Percentiles rank a stretch among this genome's conserved stretches.
These are phyloP conservation scores for Apiospora phragmitis DNA, from an alignment of 2,329 filamentous ascomycete species.

Conservation along the genomic window DNA sequence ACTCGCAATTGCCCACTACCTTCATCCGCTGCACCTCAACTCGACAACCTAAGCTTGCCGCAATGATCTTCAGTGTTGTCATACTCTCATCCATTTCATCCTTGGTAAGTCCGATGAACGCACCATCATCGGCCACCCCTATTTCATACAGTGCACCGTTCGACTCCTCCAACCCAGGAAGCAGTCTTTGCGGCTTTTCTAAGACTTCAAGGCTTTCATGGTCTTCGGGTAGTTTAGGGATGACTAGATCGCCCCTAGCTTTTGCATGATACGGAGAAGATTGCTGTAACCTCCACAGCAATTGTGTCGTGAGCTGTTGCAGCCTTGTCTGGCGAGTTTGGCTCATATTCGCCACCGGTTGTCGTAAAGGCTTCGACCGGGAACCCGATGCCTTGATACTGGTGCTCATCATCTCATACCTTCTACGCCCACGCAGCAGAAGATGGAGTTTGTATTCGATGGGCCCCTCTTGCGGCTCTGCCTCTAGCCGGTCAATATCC, in stretches of 20 bases:
- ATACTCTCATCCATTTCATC: constrained; percentile 94
- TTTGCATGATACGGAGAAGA: constrained; percentile 89
- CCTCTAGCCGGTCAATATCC: constrained; percentile 67
- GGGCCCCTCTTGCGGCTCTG: constrained; percentile 91
- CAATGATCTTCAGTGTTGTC: constrained; percentile 83
- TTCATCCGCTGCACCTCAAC: constrained; percentile 82
- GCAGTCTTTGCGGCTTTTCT: constrained; percentile 54
- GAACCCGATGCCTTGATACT: constrained; percentile 32
- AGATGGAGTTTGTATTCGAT: constrained; percentile 97
- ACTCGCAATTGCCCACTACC: constrained; percentile 82
- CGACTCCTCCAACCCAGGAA: constrained; percentile 87
- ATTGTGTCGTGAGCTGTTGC: constrained; percentile 89
- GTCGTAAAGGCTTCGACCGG: constrained; percentile 25
- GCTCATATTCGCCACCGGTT: constrained; percentile 44
- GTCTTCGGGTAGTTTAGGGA: constrained; percentile 74
- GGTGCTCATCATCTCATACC: constrained; percentile 73
- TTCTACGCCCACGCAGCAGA: constrained; percentile 74
- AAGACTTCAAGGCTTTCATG: constrained; percentile 46
- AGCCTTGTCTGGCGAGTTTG: constrained; percentile 81
- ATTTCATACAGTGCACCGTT: constrained; percentile 95
- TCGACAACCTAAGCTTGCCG: constrained; percentile 83
- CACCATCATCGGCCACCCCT: constrained; percentile 92
- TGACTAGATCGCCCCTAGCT: constrained; percentile 70
- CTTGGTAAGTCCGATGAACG: constrained; percentile 80
- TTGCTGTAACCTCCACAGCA: constrained; percentile 93